These are phyloP conservation scores for Geranium incanum DNA, from an alignment of 441 rosid species.

Conservation along the genomic window DNA sequence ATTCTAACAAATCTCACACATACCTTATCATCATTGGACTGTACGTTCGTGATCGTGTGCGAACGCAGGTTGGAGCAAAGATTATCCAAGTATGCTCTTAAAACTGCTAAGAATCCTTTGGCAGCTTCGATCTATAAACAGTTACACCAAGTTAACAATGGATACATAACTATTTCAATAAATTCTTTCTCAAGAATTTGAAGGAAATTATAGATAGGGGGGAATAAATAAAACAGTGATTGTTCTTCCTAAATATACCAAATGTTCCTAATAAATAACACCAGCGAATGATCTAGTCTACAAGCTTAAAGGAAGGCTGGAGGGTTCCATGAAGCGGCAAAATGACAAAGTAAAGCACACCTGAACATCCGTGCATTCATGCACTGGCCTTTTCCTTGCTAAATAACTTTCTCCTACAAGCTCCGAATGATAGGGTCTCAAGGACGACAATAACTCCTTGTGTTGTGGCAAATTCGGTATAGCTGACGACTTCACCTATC, in stretches of 20 bases:
- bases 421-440: conserved; percentile 73
- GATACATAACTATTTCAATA: no score
- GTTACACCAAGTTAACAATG: neutral
- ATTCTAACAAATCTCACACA: neutral
- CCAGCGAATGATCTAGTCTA: conserved; percentile 12
- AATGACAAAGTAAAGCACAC: conserved; percentile 30
- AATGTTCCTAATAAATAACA: no score
- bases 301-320: conserved; percentile 81
- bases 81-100: conserved; percentile 53
- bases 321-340: conserved; percentile 38
- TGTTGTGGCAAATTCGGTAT: conserved; percentile 80
- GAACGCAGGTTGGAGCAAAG: conserved; percentile 72
- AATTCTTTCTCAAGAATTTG: no score
- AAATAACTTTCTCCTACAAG: conserved; percentile 94
- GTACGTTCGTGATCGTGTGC: conserved; percentile 74
- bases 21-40: conserved; percentile 81
- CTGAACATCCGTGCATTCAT: conserved; percentile 89
- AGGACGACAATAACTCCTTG: conserved; percentile 55
- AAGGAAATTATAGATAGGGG: neutral
- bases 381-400: conserved; percentile 77
- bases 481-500: conserved; percentile 63
- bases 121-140: conserved; percentile 59
- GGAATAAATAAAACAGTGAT: neutral
- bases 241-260: neutral
- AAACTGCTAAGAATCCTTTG: conserved; percentile 50